Base-by-base conservation (phyloP, 2,329 filamentous ascomycete species). In the Graphilbum sp. region DNA sequence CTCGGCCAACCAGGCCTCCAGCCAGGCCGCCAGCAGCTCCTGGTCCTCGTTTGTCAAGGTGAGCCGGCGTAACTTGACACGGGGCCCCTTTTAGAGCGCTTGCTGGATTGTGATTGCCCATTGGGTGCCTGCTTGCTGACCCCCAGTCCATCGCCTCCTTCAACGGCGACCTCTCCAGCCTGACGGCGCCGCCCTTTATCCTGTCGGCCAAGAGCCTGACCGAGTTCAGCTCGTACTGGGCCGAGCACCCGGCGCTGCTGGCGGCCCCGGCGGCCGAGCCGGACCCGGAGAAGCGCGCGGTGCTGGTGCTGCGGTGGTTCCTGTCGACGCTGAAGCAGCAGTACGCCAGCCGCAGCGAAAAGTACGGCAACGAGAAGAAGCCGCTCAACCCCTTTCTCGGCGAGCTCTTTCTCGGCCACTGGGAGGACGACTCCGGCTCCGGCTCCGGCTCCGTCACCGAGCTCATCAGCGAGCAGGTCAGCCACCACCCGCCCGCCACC, bases 261-360 rank as follows among this genome's bases (percentile, higher is more conserved):
- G 75, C 85, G 42, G 86, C 87, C 12, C 84, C 88, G 3, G 80
- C 85, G 35, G 67, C 69, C 41, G 86, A 94, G 56, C 50, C 75
- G 37, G 81, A 93, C 54, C 72, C 86, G 1, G 74, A 80, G 50
- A 90, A 85, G 64, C 76, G 88, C 44, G 79, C 84, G 17, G 61
- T 93, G 47, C 66, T 88, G 25, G 88, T 96, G n/a, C 64, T 95
- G 50, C 92, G 88, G 59, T 96, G 88, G 88, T 96, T 95, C 62
- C 62, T 96, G 39, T 87, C 77, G 52, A 94, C 87, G 4, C 67
- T 96, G 37, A 93, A 90, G 63, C 84, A 92, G 59, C 85, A 93
- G 55, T 76, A 78, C 51, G 72, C 72, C 41, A 74, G 66, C 51
- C 68, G 71, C 42, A 92, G 83, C 54, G 87, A 95, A 49, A 64